These are phyloP conservation scores for Ceratocystis colombiana DNA, from an alignment of 2,329 filamentous ascomycete genomes.

Conservation along the genomic window DNA sequence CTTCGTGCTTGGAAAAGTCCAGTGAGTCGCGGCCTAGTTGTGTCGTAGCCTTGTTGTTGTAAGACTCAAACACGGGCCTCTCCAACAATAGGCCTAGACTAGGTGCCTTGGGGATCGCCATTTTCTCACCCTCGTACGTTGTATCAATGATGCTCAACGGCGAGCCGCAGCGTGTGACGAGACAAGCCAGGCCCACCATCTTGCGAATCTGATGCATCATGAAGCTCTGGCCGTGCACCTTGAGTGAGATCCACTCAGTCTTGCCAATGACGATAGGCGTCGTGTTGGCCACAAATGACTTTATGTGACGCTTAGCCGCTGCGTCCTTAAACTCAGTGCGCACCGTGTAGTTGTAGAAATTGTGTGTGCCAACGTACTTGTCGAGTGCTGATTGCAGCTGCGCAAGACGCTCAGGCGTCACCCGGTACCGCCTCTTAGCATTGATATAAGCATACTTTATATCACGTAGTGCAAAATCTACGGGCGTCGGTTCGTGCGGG, in stretches of 20 bases:
- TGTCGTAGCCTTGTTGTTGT: slow-evolving; percentile 63
- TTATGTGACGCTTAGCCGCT: slow-evolving; percentile 82
- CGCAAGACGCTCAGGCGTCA: slow-evolving; percentile 58
- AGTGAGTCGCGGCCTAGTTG: slow-evolving; percentile 58
- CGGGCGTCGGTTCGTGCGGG: slow-evolving; percentile 35
- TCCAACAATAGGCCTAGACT: slow-evolving; percentile 81
- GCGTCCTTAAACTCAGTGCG: slow-evolving; percentile 73
- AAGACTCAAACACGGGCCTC: slow-evolving; percentile 79
- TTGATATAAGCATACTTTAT: slow-evolving; percentile 68
- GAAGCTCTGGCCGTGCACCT: slow-evolving; percentile 95
- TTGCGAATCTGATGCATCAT: slow-evolving; percentile 99
- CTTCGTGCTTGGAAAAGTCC: slow-evolving; percentile 67
- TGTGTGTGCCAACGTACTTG: slow-evolving; percentile 71
- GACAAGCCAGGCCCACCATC: slow-evolving; percentile 88
- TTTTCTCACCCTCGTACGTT: slow-evolving; percentile 60
- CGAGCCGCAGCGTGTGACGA: slow-evolving; percentile 77
- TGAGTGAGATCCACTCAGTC: slow-evolving; percentile 90
- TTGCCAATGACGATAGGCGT: slow-evolving; percentile 75
- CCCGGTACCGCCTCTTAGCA: slow-evolving; percentile 77
- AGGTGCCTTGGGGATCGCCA: slow-evolving; percentile 89
- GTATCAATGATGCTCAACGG: slow-evolving; percentile 59
- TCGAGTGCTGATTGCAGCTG: slow-evolving; percentile 66
- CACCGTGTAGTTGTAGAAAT: slow-evolving; percentile 97
- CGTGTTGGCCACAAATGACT: slow-evolving; percentile 71
- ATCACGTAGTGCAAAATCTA: slow-evolving; percentile 57